Evolutionary conservation across 305 asterid genomes (phyloP), one percentile per base, ranked within the genome.

Genomic region (Salvia sclarea): DNA sequence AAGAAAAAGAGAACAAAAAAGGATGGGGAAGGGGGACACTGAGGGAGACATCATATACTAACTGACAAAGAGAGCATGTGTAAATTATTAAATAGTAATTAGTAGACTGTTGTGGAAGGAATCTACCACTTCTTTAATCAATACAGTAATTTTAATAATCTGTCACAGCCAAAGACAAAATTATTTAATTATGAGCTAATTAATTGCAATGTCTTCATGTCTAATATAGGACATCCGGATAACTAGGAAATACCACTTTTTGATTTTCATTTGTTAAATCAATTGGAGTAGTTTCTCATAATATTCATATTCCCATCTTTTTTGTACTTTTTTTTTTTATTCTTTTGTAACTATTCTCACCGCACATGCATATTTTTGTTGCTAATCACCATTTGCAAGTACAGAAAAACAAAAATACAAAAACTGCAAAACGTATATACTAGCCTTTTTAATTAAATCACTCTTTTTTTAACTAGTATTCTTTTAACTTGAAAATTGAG

Each of bases 31-130:
- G 9, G 40, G 40, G 40, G 40, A 35, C 40, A 35, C 40, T 35
- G 40, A 35, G 40, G 37, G 40, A 35, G 40, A 7, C 40, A 35
- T 35, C 40, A 78, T 76, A 16, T 59, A 44, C 73, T 17, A 74
- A 76, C 82, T 83, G 82, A 83, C 84, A 78, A 76, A 48, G 79
- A 40, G 69, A 76, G 75, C 81, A 74, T 71, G 82, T 73, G 79
- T 74, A 71, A 47, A 76, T 64, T 65, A 82, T 79, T 76, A 71
- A 57, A 63, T 64, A 55, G 45, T 70, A 53, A 65, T 71, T 50
- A 49, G 70, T 61, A 35, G 40, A 35, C 40, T 35, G 40, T 35
- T 35, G 40, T 35, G 40, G 40, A 70, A 78, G 75, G 85, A 83
- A 78, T 83, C 83, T 68, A 7, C 48, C 6, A 74, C 9, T 66